Evolutionary conservation across 495 filamentous ascomycete species (phyloP).

Genomic region (Lepraria neglecta): DNA sequence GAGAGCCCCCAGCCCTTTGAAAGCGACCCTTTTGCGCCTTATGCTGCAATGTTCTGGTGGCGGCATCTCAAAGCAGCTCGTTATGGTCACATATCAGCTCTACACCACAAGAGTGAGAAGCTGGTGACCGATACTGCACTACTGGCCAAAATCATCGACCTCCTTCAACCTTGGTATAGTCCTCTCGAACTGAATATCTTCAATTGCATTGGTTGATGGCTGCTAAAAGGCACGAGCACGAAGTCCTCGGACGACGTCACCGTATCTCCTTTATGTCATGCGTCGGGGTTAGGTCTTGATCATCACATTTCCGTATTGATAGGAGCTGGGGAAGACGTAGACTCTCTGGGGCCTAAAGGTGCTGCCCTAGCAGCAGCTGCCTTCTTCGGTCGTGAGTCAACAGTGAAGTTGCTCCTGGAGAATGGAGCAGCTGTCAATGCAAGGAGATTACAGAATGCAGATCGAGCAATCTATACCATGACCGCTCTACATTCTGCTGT

Average conservation of each 20-base stretch:
- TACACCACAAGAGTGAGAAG: neutral
- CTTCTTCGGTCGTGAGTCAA: neutral
- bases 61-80: neutral
- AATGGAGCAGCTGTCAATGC: conserved; percentile 14
- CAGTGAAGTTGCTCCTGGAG: conserved; percentile 9
- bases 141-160: neutral
- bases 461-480: neutral
- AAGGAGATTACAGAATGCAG: neutral
- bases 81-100: neutral
- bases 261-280: neutral
- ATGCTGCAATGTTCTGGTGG: conserved; percentile 1
- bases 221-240: neutral
- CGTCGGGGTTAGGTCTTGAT: neutral
- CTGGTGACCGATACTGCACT: neutral
- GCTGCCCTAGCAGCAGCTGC: neutral
- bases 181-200: neutral
- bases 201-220: neutral
- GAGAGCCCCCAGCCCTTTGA: neutral
- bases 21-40: neutral
- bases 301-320: neutral
- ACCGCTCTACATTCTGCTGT: conserved; percentile 3
- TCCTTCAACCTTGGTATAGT: neutral
- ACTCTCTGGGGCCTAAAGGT: neutral
- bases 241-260: neutral
- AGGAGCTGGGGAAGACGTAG: neutral